Evolutionary conservation across 345 rosid genomes (phyloP).

Genomic region (Durio zibethinus): DNA sequence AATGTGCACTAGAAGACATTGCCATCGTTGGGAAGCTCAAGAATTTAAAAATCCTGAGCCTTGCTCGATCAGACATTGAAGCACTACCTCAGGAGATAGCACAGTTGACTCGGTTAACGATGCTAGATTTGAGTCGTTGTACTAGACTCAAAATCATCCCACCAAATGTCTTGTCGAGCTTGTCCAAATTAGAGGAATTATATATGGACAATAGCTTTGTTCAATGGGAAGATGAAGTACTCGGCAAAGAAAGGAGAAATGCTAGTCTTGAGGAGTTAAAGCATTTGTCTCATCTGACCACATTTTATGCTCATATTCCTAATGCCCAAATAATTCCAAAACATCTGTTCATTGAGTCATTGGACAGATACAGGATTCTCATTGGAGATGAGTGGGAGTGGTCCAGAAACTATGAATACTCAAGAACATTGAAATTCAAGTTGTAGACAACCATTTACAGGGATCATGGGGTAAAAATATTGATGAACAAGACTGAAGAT

Average conservation of each 20-base stretch:
- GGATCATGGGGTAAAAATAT: not conserved
- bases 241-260: not conserved
- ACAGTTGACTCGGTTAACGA: conserved; percentile 10
- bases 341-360: not conserved
- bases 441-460: not conserved
- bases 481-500: conserved; percentile 15
- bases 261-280: conserved; percentile 25
- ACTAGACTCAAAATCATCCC: conserved; percentile 3
- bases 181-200: conserved; percentile 29
- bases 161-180: conserved; percentile 3
- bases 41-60: conserved; percentile 18
- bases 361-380: not conserved
- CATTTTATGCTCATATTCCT: conserved; percentile 3
- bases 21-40: not conserved
- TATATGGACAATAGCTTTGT: conserved; percentile 2
- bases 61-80: not conserved
- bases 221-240: conserved; percentile 16
- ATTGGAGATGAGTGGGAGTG: not conserved
- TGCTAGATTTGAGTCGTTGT: conserved; percentile 16
- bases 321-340: not conserved
- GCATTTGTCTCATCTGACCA: conserved; percentile 6
- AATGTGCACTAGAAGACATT: not conserved
- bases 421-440: conserved; percentile 1
- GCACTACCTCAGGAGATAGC: conserved; percentile 22
- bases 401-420: not conserved